Base-by-base conservation (phyloP, 148 eudicot genomes). In the Limonium bicolor region DNA sequence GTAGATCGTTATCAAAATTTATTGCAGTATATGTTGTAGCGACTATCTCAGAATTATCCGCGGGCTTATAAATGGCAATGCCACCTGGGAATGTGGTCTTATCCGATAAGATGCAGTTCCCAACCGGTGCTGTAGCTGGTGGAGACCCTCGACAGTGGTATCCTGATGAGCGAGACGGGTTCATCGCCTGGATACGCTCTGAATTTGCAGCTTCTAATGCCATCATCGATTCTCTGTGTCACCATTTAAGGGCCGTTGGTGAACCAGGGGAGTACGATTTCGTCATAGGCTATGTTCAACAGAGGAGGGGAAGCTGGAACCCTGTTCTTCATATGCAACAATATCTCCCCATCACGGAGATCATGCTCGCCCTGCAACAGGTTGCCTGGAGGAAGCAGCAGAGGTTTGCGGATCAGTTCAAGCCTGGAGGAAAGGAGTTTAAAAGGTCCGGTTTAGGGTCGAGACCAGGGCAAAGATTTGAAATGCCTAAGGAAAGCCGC, bases 321-420 rank as follows among this genome's bases (percentile, higher is more conserved):
- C 63, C 73, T 24, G 60, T 77, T 24, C 51, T 77, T 19, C 80
- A 73, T 64, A 69, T 77, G 77, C 85, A 77, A 52, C 80, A 63
- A 27, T 77, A 59, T 46, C 70, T 57, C 50, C 42, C 80, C 7
- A 67, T 77, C 18, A 50, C 63, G 1, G 80, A 77, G 45, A 70
- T 77, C 9, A 24, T 47, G 14, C 24, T 49, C 29, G 62, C 79
- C 10, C 48, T 77, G 50, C 73, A 77, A 38, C 72, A 77, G 53
- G 84, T 53, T 50, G 32, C 59, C 2, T 67, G 64, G 77, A 70
- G 53, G 76, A 53, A 61, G 53, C 67, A 62, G 18, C 53, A 31
- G 30, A 55, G 38, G 36, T 19, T 33, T 50, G 49, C 13, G 1
- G 65, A 68, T n/a, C 62, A 24, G 24, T 49, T 34, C 12, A 68